Percentiles rank a stretch among this genome's conserved stretches.
Conservation (phyloP, 768 basidiomycete genomes). For the Ephemerocybe angulata region DNA sequence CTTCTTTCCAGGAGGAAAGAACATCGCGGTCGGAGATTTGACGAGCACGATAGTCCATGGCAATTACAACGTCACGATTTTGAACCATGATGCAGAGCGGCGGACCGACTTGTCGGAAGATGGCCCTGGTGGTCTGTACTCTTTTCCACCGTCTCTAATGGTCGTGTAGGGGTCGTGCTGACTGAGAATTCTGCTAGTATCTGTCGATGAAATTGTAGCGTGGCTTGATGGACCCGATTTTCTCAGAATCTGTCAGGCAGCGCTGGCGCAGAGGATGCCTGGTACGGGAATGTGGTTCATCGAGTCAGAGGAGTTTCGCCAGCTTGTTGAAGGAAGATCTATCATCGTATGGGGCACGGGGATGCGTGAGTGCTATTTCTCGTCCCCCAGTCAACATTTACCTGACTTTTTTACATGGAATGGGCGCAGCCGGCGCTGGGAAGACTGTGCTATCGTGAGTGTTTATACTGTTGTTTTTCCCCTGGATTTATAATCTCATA, state of each 20-base stretch:
- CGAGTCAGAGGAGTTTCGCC: background rate
- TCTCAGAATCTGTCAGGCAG: background rate
- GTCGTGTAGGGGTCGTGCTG: no score
- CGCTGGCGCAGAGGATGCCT: background rate
- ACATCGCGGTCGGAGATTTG: no score
- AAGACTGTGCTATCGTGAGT: slow-evolving; percentile 5
- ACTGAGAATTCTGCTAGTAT: no score
- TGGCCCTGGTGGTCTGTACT: no score
- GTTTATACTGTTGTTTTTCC: background rate
- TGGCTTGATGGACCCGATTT: background rate
- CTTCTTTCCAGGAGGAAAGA: no score
- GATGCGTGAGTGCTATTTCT: slow-evolving; percentile 2
- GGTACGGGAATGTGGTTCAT: background rate
- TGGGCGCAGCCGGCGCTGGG: background rate
- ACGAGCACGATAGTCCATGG: no score
- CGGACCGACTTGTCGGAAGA: no score
- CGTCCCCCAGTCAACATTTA: background rate
- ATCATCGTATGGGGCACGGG: slow-evolving; percentile 3
- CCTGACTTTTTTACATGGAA: background rate
- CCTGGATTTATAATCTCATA: background rate
- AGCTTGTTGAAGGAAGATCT: background rate
- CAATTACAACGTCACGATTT: no score
- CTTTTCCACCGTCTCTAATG: no score
- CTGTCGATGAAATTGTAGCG: background rate
- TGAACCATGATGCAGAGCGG: no score